phyloP scores from a whole-genome alignment of 176 grass and related monocot species.

The Cocos nucifera region DNA sequence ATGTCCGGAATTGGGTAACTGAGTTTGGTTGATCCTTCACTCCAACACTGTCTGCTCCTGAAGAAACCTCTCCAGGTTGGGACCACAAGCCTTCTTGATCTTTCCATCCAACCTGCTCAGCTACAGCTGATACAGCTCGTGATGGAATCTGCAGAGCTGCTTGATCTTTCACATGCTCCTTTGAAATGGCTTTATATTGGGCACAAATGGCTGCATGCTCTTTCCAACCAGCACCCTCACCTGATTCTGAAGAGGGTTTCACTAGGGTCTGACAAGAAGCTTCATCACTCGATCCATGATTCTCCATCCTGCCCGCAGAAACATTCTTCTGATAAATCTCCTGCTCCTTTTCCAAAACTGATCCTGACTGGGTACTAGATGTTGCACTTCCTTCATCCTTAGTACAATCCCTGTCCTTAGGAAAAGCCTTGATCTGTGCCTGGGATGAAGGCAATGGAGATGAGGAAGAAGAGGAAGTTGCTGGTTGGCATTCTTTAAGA shows the following conservation, averaged over 20 bases:
- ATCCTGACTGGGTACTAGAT: slow-evolving; percentile 26
- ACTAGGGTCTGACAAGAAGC: slow-evolving; percentile 27
- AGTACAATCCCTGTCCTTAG: slow-evolving; percentile 14
- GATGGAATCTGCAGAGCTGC: slow-evolving; percentile 16
- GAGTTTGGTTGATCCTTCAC: slow-evolving; percentile 20
- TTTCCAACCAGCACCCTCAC: slow-evolving; percentile 19
- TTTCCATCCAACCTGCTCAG: slow-evolving; percentile 25
- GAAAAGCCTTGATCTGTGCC: slow-evolving; percentile 11
- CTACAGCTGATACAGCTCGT: slow-evolving; percentile 26
- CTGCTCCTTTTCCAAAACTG: slow-evolving; percentile 34
- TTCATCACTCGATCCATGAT: slow-evolving; percentile 19
- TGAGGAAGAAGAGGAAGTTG: slow-evolving; percentile 6
- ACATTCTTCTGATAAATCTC: background rate
- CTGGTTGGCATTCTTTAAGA: slow-evolving; percentile 30
- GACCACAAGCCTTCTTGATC: slow-evolving; percentile 23
- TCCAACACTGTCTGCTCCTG: slow-evolving; percentile 23
- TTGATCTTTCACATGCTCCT: slow-evolving; percentile 30
- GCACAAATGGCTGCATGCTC: slow-evolving; percentile 17
- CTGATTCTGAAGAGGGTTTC: slow-evolving; percentile 39
- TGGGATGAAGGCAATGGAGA: slow-evolving; percentile 11
- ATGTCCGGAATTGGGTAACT: slow-evolving; percentile 14
- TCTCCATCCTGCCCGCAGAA: background rate
- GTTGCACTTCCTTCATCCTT: slow-evolving; percentile 33
- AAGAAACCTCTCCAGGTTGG: slow-evolving; percentile 28
- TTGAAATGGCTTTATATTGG: background rate